Evolutionary conservation across 192 early-diverging fungal genomes (phyloP).

Genomic region (Umbelopsis vinacea): DNA sequence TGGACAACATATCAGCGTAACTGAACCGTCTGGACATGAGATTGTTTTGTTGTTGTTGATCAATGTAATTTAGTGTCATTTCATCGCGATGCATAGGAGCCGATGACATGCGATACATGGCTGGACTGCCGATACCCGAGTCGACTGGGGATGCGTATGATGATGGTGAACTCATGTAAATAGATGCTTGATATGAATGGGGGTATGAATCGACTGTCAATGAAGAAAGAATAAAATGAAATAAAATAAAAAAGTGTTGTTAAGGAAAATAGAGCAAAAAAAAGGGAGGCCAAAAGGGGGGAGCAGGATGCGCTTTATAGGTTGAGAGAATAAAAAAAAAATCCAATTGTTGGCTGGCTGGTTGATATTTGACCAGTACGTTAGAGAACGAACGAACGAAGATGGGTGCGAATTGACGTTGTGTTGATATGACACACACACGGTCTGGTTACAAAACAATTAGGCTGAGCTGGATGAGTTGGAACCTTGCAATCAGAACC

Average conservation of each 20-base stretch:
- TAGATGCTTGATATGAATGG: constrained; percentile 34
- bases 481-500: constrained; percentile 23
- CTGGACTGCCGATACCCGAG: constrained; percentile 17
- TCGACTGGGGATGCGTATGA: constrained; percentile 26
- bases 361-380: constrained; percentile 18
- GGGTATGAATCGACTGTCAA: not conserved
- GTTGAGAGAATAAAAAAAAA: not conserved
- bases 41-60: not conserved
- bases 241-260: constrained; percentile 9
- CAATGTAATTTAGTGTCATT: not conserved
- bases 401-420: not conserved
- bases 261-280: constrained; percentile 20
- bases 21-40: constrained; percentile 28
- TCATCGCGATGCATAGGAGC: not conserved
- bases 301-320: not conserved
- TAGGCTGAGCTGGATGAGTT: not conserved
- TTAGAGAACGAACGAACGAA: constrained; percentile 17
- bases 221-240: not conserved
- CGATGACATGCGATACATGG: constrained; percentile 14
- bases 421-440: constrained; percentile 23
- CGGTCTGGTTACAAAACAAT: constrained; percentile 22
- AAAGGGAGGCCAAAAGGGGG: not conserved
- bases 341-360: not conserved
- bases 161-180: constrained; percentile 27
- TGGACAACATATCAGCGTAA: constrained; percentile 33